Evolutionary conservation across 768 basidiomycete species (phyloP).

Genomic region (Tricholoma hemisulphureum): DNA sequence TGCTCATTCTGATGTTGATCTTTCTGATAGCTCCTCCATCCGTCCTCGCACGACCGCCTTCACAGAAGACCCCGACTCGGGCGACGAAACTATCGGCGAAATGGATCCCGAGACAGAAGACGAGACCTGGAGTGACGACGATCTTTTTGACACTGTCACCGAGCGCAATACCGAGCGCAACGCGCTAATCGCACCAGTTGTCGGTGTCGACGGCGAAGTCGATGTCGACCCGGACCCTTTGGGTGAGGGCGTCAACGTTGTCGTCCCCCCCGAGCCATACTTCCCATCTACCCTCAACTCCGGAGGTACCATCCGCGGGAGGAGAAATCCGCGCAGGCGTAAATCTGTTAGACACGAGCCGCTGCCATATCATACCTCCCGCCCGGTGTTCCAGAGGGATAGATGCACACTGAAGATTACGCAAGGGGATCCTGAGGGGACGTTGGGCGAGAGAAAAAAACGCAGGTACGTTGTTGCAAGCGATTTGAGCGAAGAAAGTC

Average conservation of each 20-base stretch:
- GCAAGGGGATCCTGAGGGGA: slow-evolving; percentile 76
- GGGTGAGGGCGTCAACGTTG: slow-evolving; percentile 90
- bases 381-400: slow-evolving; percentile 87
- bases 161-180: slow-evolving; percentile 88
- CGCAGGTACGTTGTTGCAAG: slow-evolving; percentile 87
- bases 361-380: slow-evolving; percentile 62
- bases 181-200: slow-evolving; percentile 46
- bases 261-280: slow-evolving; percentile 80
- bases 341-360: slow-evolving; percentile 67
- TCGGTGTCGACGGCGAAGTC: slow-evolving; percentile 50
- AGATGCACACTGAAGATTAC: slow-evolving; percentile 86
- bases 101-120: slow-evolving; percentile 59
- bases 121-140: slow-evolving; percentile 58
- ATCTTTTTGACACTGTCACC: slow-evolving; percentile 74
- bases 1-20: slow-evolving; percentile 59
- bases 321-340: slow-evolving; percentile 49
- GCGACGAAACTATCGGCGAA: slow-evolving; percentile 54
- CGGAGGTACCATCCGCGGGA: slow-evolving; percentile 37
- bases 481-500: slow-evolving; percentile 90
- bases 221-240: slow-evolving; percentile 76
- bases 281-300: slow-evolving; percentile 71
- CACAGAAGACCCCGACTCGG: slow-evolving; percentile 55
- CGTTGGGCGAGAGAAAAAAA: slow-evolving; percentile 52
- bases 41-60: slow-evolving; percentile 62
- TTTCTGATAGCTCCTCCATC: slow-evolving; percentile 53